Evolutionary conservation across 73 alveolate genomes (phyloP).

Genomic region (Tetrahymena elliotti): DNA sequence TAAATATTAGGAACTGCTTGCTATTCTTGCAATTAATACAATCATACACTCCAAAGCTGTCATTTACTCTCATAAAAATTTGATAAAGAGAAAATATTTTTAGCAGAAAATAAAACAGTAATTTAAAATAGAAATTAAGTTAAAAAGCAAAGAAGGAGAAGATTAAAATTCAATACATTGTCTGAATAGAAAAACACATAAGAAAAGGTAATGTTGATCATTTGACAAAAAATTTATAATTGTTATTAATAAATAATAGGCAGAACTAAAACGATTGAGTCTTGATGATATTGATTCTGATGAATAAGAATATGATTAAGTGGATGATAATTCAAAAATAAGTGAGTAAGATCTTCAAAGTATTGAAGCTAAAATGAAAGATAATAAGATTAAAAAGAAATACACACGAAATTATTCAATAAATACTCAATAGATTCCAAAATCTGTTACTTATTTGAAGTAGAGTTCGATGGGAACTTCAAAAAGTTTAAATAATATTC

Average conservation of each 20-base stretch:
- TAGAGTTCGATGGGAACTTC: background rate
- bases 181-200: background rate
- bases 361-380: background rate
- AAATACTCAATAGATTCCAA: background rate
- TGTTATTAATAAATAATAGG: background rate
- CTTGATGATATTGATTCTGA: background rate
- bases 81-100: background rate
- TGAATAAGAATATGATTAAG: background rate
- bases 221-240: no score
- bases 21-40: background rate
- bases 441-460: background rate
- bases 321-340: background rate
- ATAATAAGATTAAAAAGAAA: background rate
- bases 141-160: background rate
- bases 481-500: background rate
- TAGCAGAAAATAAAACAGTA: background rate
- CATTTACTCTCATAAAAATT: background rate
- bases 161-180: background rate
- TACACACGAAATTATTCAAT: background rate
- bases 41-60: background rate
- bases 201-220: background rate
- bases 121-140: background rate
- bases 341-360: background rate
- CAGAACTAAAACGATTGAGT: background rate
- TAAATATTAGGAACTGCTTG: background rate